Percentiles rank a stretch among this genome's conserved stretches.
Conservation (phyloP, 257 asterid species). For the Eustoma russellianum region DNA sequence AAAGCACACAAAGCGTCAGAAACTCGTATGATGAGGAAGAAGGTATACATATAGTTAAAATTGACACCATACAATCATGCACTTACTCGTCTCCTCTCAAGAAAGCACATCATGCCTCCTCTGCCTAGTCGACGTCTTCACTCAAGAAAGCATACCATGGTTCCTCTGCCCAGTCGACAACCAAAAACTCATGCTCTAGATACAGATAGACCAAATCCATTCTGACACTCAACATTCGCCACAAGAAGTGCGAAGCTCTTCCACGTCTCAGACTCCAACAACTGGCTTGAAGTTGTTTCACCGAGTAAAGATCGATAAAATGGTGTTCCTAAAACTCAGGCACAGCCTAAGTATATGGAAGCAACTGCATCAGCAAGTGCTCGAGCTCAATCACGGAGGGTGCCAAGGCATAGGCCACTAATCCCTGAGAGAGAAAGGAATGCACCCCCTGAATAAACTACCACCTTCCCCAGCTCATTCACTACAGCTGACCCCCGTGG, state of each 20-base stretch:
- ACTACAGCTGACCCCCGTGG: too few relatives aligned
- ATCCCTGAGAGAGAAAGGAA: conserved; percentile 41
- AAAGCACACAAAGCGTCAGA: conserved; percentile 15
- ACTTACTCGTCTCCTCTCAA: conserved; percentile 13
- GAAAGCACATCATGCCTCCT: conserved; percentile 7
- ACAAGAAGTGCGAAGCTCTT: conserved; percentile 16
- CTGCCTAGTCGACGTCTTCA: conserved; percentile 21
- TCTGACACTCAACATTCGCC: conserved; percentile 29
- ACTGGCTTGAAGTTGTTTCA: conserved; percentile 21
- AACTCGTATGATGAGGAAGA: conserved; percentile 30
- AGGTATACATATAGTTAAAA: conserved; percentile 31
- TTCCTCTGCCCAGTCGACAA: conserved; percentile 20
- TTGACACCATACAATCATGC: conserved; percentile 35
- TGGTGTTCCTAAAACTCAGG: conserved; percentile 14
- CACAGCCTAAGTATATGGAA: conserved; percentile 58
- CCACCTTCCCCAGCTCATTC: conserved; percentile 30
- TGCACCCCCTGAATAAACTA: conserved; percentile 43
- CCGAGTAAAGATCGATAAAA: conserved; percentile 23
- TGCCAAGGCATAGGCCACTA: conserved; percentile 44
- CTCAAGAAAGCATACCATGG: conserved; percentile 11
- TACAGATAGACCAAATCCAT: conserved; percentile 19
- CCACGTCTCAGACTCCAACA: conserved; percentile 29
- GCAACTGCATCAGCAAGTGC: conserved; percentile 75
- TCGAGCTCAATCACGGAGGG: conserved; percentile 49
- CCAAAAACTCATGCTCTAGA: conserved; percentile 26